Conservation (phyloP, 495 filamentous ascomycete species). For the Penicillium chermesinum region DNA sequence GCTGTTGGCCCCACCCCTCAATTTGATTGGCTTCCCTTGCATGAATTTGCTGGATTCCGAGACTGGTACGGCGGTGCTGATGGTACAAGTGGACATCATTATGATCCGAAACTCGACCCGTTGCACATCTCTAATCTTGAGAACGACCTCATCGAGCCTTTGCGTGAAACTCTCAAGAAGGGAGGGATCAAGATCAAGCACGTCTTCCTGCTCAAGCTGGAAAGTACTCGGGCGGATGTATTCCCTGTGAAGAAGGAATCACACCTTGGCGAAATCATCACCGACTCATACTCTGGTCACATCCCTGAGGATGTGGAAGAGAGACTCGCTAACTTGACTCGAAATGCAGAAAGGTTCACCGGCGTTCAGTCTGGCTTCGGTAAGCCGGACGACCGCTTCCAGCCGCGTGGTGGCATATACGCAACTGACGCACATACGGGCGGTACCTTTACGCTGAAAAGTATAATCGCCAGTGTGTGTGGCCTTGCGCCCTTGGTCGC, state of each 20-base stretch:
- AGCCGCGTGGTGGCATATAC: constrained; percentile 33
- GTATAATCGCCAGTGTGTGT: constrained; percentile 34
- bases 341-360: constrained; percentile 31
- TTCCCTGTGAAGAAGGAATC: constrained; percentile 39
- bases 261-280: constrained; percentile 17
- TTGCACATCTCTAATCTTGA: constrained; percentile 39
- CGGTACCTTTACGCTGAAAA: constrained; percentile 40
- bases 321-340: constrained; percentile 28
- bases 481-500: constrained; percentile 36
- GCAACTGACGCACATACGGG: constrained; percentile 30
- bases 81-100: constrained; percentile 16
- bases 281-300: constrained; percentile 18
- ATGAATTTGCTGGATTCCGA: constrained; percentile 19
- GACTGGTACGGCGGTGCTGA: constrained; percentile 21
- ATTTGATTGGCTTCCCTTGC: constrained; percentile 21
- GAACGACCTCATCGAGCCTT: constrained; percentile 22
- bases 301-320: constrained; percentile 25
- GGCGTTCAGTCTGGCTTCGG: constrained; percentile 20
- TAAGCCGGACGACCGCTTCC: constrained; percentile 3
- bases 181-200: constrained; percentile 31
- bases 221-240: constrained; percentile 41
- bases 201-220: constrained; percentile 37
- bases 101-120: constrained; percentile 34
- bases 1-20: constrained; percentile 14
- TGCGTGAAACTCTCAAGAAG: constrained; percentile 24